Percentiles rank a stretch among this genome's conserved stretches.
phyloP scores from a whole-genome alignment of 2,329 filamentous ascomycete species.

The Diaporthe vaccinii region DNA sequence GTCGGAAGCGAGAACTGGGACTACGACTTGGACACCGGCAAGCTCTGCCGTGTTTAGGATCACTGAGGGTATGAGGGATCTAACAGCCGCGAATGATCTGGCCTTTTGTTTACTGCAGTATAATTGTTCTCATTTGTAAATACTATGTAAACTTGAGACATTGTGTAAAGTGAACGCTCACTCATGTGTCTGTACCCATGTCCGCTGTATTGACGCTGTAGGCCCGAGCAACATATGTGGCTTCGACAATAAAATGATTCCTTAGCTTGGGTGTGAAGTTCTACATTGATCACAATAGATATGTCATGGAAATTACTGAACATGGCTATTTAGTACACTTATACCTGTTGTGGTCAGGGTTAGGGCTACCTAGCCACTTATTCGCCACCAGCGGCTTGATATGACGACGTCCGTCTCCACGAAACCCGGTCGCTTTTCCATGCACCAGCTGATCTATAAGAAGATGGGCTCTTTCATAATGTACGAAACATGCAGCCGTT shows the following conservation, averaged over 20 bases:
- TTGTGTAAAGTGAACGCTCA: background rate
- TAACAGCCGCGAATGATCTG: accelerated
- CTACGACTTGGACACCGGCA: slow-evolving; percentile 23
- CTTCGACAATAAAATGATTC: background rate
- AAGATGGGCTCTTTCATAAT: background rate
- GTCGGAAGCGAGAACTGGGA: slow-evolving; percentile 42
- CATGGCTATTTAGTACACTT: background rate
- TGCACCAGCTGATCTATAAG: background rate
- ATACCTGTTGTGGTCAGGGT: background rate
- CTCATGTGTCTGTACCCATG: no score
- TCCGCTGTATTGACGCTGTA: background rate
- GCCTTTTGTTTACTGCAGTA: background rate
- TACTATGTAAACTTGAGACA: background rate
- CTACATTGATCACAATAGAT: no score
- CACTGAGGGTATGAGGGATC: no score
- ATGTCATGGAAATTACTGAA: background rate
- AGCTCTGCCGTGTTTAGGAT: background rate
- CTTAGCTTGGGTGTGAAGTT: no score
- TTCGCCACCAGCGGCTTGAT: background rate
- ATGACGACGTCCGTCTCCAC: slow-evolving; percentile 9
- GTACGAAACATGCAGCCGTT: slow-evolving; percentile 33
- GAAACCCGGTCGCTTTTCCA: background rate
- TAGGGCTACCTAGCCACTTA: background rate
- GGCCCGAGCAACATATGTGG: background rate
- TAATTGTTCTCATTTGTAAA: background rate